Evolutionary conservation across 2,329 filamentous ascomycete genomes (phyloP).

Genomic region (Colletotrichum sp.): DNA sequence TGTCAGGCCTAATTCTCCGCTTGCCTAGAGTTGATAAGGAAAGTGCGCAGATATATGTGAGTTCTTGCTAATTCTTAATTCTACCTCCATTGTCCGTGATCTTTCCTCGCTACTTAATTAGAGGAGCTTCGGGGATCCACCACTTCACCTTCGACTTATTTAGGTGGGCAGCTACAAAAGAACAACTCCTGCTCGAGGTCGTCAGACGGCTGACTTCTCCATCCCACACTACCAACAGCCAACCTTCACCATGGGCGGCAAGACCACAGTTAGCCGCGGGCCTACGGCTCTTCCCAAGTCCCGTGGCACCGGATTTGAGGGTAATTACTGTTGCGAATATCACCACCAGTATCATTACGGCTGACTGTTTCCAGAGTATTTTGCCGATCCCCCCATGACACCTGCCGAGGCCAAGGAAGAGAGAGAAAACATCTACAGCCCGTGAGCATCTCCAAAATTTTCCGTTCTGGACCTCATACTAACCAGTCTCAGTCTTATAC

Average conservation of each 20-base stretch:
- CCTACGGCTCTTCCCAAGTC: conserved; percentile 46
- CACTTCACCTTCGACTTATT: not conserved
- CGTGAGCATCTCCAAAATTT: conserved; percentile 47
- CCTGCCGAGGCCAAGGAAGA: conserved; percentile 72
- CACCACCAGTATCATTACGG: not conserved
- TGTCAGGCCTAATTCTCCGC: fast-evolving
- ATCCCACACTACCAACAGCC: not conserved
- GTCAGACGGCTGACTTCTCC: not conserved
- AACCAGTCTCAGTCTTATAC: conserved; percentile 36
- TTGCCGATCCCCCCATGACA: conserved; percentile 79
- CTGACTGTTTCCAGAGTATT: conserved; percentile 61
- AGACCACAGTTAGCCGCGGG: conserved; percentile 31
- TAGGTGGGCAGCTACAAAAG: not conserved
- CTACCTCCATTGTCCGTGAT: not conserved
- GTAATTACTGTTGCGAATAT: conserved; percentile 35
- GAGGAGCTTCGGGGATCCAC: not conserved
- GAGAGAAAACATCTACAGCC: conserved; percentile 66
- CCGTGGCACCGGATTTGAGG: conserved; percentile 72
- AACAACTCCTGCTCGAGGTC: not conserved
- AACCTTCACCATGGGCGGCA: conserved; percentile 9
- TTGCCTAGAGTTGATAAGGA: not conserved
- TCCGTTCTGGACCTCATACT: not conserved
- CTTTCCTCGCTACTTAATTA: not conserved
- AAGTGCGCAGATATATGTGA: not conserved
- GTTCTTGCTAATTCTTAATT: not conserved